Evolutionary conservation across 371 early-diverging fungal genomes (phyloP).

Genomic region (Funneliformis caledonium): DNA sequence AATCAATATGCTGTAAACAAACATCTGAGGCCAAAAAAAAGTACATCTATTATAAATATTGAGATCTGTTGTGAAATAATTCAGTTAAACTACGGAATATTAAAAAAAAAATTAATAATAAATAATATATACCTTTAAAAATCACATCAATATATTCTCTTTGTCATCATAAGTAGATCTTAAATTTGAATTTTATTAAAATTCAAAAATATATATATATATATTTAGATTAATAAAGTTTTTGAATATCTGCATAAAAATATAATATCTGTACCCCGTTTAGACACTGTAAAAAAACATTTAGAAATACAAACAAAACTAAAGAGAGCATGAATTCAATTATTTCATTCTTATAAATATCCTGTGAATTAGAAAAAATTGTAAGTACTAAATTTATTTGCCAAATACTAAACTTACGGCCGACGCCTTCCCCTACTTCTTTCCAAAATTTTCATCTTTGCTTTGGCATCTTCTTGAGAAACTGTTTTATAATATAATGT

Average conservation of each 20-base stretch:
- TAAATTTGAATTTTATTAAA: neutral
- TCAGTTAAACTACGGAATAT: neutral
- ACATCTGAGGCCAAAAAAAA: neutral
- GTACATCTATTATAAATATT: neutral
- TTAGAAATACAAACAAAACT: neutral
- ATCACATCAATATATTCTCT: neutral
- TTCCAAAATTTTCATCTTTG: slow-evolving; percentile 30
- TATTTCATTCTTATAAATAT: neutral
- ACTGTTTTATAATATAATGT: slow-evolving; percentile 31
- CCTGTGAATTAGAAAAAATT: neutral
- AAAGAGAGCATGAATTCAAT: neutral
- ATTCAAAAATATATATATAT: neutral
- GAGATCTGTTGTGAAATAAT: neutral
- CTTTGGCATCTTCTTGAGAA: slow-evolving; percentile 23
- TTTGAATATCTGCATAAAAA: neutral
- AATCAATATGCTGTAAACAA: neutral
- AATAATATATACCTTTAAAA: neutral
- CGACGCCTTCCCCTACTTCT: slow-evolving; percentile 12
- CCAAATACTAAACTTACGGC: slow-evolving; percentile 8
- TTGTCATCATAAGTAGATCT: neutral
- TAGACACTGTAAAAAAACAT: slow-evolving; percentile 1
- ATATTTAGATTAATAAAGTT: neutral
- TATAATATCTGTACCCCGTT: neutral
- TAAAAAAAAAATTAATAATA: neutral
- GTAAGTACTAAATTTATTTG: slow-evolving; percentile 3